These are phyloP conservation scores for Ogataea saltuana DNA, from an alignment of 805 yeast genomes.

Conservation along the genomic window DNA sequence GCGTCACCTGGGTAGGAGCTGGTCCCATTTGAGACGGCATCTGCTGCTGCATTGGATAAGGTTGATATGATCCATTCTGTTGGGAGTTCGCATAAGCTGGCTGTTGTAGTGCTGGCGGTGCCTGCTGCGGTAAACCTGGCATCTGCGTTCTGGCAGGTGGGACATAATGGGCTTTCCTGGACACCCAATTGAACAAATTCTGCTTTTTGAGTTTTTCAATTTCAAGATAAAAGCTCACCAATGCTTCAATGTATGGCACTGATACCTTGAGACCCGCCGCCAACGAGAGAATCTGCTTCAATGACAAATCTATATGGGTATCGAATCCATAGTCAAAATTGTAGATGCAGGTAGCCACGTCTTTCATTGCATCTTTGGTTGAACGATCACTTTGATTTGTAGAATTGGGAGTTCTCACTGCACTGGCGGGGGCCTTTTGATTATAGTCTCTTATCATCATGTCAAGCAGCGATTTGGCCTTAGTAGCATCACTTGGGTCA, in stretches of 20 bases:
- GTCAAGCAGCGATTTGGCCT: constrained; percentile 19
- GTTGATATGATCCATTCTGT: constrained; percentile 9
- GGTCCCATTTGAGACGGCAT: constrained; percentile 3
- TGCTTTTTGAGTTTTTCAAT: constrained; percentile 19
- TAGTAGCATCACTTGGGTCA: constrained; percentile 16
- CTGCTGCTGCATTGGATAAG: constrained; percentile 7
- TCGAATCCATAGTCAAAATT: constrained; percentile 23
- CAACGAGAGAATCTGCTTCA: constrained; percentile 23
- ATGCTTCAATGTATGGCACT: constrained; percentile 26
- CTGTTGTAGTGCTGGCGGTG: constrained; percentile 11
- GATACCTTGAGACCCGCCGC: constrained; percentile 16
- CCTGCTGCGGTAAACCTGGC: constrained; percentile 3
- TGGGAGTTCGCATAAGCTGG: constrained; percentile 4
- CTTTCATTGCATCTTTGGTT: constrained; percentile 13
- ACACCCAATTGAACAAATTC: constrained; percentile 26
- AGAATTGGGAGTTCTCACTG: constrained; percentile 14
- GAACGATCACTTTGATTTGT: constrained; percentile 5
- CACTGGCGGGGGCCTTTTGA: constrained; percentile 21
- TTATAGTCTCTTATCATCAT: constrained; percentile 26
- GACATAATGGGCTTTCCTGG: constrained; percentile 4
- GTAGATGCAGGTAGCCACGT: constrained; percentile 23
- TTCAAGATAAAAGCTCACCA: constrained; percentile 25
- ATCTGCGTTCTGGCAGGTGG: background rate
- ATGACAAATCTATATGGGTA: constrained; percentile 21
- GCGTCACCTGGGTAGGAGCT: too few relatives aligned